Evolutionary conservation across 306 rosid species (phyloP).

Genomic region (Pueraria montana): DNA sequence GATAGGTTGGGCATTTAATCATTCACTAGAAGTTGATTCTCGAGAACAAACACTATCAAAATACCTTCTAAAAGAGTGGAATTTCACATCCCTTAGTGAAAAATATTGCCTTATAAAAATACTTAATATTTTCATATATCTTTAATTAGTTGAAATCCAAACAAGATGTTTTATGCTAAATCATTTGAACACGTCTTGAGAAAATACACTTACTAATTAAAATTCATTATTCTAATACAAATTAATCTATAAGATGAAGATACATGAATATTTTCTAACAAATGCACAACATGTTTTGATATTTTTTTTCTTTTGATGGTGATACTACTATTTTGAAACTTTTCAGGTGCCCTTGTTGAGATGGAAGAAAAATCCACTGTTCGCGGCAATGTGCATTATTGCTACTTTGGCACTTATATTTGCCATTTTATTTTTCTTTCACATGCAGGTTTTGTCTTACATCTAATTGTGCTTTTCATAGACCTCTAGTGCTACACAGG

Average conservation of each 20-base stretch:
- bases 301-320: no score
- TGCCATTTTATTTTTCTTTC: not conserved
- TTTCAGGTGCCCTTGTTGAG: slow-evolving; percentile 78
- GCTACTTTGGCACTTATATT: slow-evolving; percentile 11
- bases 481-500: not conserved
- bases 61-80: no score
- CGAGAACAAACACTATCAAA: no score
- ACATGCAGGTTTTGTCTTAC: not conserved
- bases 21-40: no score
- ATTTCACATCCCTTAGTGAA: no score
- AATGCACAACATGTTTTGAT: no score
- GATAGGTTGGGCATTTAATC: no score
- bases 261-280: not conserved
- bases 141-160: no score
- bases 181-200: no score
- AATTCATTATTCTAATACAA: not conserved
- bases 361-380: slow-evolving; percentile 83
- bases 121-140: no score
- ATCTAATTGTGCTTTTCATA: not conserved
- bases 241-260: not conserved
- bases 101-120: no score
- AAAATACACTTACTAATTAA: not conserved
- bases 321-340: not conserved
- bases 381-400: slow-evolving; percentile 80
- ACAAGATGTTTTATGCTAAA: no score